Base-by-base conservation (phyloP, 75 land plant species). In the Sequoia sempervirens region DNA sequence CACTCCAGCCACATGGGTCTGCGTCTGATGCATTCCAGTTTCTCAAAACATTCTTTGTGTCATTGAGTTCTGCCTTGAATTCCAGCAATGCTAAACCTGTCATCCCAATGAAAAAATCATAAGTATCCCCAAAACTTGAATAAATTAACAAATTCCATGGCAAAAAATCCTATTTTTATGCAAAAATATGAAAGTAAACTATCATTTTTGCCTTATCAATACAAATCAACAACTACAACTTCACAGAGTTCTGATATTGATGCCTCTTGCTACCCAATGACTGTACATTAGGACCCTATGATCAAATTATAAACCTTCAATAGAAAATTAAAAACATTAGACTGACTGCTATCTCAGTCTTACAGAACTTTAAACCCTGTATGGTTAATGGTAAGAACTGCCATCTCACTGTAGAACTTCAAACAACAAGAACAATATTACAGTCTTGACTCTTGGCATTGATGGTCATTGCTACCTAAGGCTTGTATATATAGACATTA, bases 1-100 rank as follows among this genome's bases (percentile, higher is more conserved):
- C 96, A 82, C 86, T 86, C 96, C 96, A 94, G 12, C 75, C 37
- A 84, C 96, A 94, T 18, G 94, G 96, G 32, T 82, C 79, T 2
- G 82, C 80, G 85, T 92, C 94, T 32, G 90, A 37, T 40, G 28
- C 79, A 26, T 56, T 85, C 96, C 96, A 94, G 83, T 90, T 87
- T 7, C 82, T 38, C 38, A 93, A 88, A 38, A 84, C 14, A 72
- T 85, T 76, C 84, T 52, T 84, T 15, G 82, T 89, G 76, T 91
- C 93, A 83, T 92, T 89, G 43, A 74, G 52, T 37, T 75, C 20
- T 13, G 37, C 82, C 72, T 87, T 93, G 37, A 94, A 56, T 82
- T 94, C 93, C 80, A 94, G 70, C 85, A 94, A 82, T 34, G 94
- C 84, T 28, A 84, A 28, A 26, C 95, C 96, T 92, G 82, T 46